Conservation (phyloP, 169 alveolate species). For the Cystoisospora suis region DNA sequence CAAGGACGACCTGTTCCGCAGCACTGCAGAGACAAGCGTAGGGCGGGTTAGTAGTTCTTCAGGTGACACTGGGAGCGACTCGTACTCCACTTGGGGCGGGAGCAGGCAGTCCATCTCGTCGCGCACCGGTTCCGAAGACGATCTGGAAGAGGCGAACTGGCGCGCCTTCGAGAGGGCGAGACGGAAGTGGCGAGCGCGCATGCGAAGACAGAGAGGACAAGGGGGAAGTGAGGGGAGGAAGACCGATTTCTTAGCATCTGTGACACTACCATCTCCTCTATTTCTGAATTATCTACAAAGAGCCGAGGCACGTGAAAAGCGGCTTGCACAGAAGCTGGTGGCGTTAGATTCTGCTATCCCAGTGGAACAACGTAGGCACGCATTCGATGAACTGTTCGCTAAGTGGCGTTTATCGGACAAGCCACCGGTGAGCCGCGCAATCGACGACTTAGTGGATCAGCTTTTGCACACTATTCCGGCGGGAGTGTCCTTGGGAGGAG, state of each 20-base stretch:
- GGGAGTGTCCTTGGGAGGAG: background rate
- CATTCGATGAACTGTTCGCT: background rate
- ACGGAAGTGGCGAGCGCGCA: background rate
- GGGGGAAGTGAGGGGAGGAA: background rate
- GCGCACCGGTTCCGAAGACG: background rate
- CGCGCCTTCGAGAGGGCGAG: background rate
- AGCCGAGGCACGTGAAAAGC: background rate
- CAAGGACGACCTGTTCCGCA: too few species aligned
- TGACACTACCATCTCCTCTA: background rate
- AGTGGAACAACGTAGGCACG: background rate
- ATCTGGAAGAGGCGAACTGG: too few species aligned
- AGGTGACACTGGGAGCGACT: too few species aligned
- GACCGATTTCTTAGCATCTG: background rate
- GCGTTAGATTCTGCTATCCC: background rate
- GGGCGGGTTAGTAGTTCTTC: too few species aligned
- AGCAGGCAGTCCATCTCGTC: too few species aligned
- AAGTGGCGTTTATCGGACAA: background rate
- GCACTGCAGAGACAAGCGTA: too few species aligned
- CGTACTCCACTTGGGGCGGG: too few species aligned
- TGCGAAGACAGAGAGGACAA: background rate
- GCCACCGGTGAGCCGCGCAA: background rate
- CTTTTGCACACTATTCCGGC: background rate
- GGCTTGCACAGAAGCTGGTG: background rate
- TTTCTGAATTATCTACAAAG: background rate
- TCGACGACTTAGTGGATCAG: slow-evolving; percentile 26